Evolutionary conservation across 257 asterid species (phyloP), one percentile per base, ranked within the genome.

Genomic region (Plectranthus barbatus): DNA sequence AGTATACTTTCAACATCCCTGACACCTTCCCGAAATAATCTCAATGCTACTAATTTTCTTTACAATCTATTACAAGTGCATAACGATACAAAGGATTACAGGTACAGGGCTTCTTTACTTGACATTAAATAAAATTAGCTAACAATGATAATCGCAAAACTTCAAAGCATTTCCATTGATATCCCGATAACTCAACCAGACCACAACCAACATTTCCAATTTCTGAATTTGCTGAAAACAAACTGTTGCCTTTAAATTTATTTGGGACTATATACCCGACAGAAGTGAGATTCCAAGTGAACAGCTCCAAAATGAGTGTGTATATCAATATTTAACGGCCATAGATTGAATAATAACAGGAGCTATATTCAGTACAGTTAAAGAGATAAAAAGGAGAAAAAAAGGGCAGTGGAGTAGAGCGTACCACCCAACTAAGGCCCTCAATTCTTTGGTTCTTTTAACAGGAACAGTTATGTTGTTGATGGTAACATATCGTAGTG

Each of bases 361-460:
- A 56, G 26, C 45, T 59, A 29, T 37, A 55, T n/a, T 37, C 33
- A 42, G 19, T 58, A 19, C 19, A 37, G 6, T 18, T 41, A 14
- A 9, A 26, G 57, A 21, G 36, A 63, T 31, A 21, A 59, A 41
- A 31, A 57, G 36, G 2, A 4, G 19, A 42, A 36, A 40, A 54
- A 56, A 31, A 39, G 47, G 7, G 5, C 53, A 46, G 39, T 17
- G 50, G 49, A 49, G 61, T 59, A 65, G 50, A 73, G 69, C 86
- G 26, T 85, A 89, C 99, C 96, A 92, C 72, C 96, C 97, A 66
- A 78, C 79, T 81, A 92, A 75, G 68, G 84, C 85, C 82, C 95
- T 81, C 44, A 92, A 80, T 71, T 92, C 99, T 79, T 82, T 89
- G 73, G 95, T 92, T 72, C 99, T 83, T 77, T 86, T 92, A 61